Evolutionary conservation across 495 filamentous ascomycete species (phyloP).

Genomic region (Choiromyces venosus): DNA sequence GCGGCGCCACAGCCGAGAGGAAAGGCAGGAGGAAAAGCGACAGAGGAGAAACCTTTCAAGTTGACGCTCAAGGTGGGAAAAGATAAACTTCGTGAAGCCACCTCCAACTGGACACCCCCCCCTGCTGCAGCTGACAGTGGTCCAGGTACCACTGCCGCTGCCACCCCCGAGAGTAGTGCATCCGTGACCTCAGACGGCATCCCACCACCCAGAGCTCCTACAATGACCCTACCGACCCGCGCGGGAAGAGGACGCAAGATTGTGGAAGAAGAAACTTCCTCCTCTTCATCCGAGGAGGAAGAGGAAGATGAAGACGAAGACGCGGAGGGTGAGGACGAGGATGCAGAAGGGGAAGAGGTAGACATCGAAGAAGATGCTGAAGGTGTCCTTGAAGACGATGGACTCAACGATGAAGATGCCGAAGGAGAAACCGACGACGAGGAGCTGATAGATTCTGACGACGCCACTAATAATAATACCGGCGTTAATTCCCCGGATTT

Average conservation of each 20-base stretch:
- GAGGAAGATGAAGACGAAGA: conserved; percentile 49
- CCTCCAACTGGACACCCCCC: conserved; percentile 38
- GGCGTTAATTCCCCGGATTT: conserved; percentile 31
- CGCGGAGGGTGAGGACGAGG: conserved; percentile 48
- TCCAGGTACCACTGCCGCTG: conserved; percentile 7
- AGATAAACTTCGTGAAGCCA: conserved; percentile 41
- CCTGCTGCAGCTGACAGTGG: conserved; percentile 28
- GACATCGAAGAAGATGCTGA: conserved; percentile 43
- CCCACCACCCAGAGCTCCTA: neutral
- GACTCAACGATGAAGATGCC: conserved; percentile 57
- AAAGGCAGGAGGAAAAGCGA: conserved; percentile 1
- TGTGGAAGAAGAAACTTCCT: conserved; percentile 46
- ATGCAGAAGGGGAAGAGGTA: conserved; percentile 50
- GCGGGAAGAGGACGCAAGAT: conserved; percentile 30
- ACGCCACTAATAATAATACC: conserved; percentile 55
- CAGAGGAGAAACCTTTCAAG: conserved; percentile 29
- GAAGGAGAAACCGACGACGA: conserved; percentile 54
- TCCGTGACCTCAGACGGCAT: conserved; percentile 13
- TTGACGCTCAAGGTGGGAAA: conserved; percentile 39
- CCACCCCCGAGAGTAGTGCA: conserved; percentile 23
- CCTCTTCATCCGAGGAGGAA: conserved; percentile 40
- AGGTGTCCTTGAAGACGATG: conserved; percentile 47
- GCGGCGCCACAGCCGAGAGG: conserved; percentile 1
- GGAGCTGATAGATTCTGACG: conserved; percentile 56
- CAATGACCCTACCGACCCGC: conserved; percentile 16